Base-by-base conservation (phyloP, 2,329 filamentous ascomycete species). In the Aureobasidium sp. region DNA sequence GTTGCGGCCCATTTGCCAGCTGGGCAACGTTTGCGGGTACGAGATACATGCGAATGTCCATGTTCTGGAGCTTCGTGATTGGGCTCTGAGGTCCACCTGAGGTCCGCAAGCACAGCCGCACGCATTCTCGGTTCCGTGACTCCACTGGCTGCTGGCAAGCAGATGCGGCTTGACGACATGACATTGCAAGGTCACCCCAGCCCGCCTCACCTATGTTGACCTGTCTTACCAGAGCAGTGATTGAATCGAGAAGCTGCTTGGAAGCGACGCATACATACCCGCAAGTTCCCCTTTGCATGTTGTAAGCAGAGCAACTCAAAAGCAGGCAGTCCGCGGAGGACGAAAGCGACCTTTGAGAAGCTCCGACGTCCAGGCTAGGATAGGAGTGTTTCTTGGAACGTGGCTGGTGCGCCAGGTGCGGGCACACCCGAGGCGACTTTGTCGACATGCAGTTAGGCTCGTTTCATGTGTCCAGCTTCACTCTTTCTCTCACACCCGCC, bases 151-250 rank as follows among this genome's bases (percentile, higher is more conserved):
- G 45, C 53, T 45, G 20, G 5, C 39, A 41, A 29, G 39, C 41
- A 55, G 53, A 57, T 36, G 53, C 53, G 53, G 37, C 39, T 57
- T 57, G 53, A 57, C 53, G 53, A 57, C 53, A 57, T 45, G 27
- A 42, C 14, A 34, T 39, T 20, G 29, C 14, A 31, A 36, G 41
- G 20, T 22, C 20, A 44, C 17, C 47, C 49, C 14, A 53, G 20
- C 39, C 17, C 41, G 36, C 49, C 49, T 53, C 22, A 15, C 14
- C 15, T 51, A 29, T 34, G 12, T 3, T 36, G n/a, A 7, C 31
- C 2, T 36, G 5, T 22, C 20, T 25, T 22, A 51, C n/a, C 15
- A 29, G 22, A 6, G 9, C 31, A 25, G 1, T 48, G 11, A 20
- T 2, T 3, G 22, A 15, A 9, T 14, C 17, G 2, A 27, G 15